Percentiles rank a stretch among this genome's conserved stretches.
Evolutionary conservation across 2,329 filamentous ascomycete genomes (phyloP).

Genomic region (Davidsoniella neocaledoniae): DNA sequence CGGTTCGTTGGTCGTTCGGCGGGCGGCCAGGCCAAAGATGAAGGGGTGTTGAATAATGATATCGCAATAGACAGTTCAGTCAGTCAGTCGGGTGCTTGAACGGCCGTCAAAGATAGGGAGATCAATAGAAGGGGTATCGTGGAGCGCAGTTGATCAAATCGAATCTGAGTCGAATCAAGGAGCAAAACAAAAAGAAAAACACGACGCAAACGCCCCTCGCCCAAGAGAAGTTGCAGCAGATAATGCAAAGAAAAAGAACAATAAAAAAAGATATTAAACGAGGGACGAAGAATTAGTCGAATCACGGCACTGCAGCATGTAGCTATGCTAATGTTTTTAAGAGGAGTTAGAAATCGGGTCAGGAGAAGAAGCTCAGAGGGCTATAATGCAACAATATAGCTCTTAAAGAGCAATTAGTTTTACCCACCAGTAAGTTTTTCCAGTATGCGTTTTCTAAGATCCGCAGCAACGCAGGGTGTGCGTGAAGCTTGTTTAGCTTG

Average conservation of each 20-base stretch:
- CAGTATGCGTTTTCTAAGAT: not conserved
- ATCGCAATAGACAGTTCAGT: too few relatives aligned
- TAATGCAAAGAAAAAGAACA: not conserved
- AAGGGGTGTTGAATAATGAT: not conserved
- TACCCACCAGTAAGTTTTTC: not conserved
- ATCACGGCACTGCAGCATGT: not conserved
- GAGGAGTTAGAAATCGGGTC: too few relatives aligned
- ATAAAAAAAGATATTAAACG: not conserved
- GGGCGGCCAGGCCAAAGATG: not conserved
- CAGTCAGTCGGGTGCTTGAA: too few relatives aligned
- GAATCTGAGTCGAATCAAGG: not conserved
- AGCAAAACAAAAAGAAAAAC: constrained; percentile 1
- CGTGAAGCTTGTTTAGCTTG: too few relatives aligned
- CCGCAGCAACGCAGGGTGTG: constrained; percentile 1
- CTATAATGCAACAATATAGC: not conserved
- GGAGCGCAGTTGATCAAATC: not conserved
- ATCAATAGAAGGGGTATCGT: constrained; percentile 3
- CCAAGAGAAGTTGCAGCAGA: not conserved
- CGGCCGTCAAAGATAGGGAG: not conserved
- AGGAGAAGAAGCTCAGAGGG: too few relatives aligned
- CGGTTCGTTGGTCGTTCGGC: not conserved
- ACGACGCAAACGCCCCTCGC: not conserved
- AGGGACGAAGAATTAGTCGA: not conserved
- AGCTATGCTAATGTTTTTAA: too few relatives aligned
- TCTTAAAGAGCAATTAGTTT: too few relatives aligned